A percentile compares a stretch with the other conserved stretches of the same genome.
These are phyloP conservation scores for Cicer judaicum DNA, from an alignment of 306 rosid species.

Conservation along the genomic window DNA sequence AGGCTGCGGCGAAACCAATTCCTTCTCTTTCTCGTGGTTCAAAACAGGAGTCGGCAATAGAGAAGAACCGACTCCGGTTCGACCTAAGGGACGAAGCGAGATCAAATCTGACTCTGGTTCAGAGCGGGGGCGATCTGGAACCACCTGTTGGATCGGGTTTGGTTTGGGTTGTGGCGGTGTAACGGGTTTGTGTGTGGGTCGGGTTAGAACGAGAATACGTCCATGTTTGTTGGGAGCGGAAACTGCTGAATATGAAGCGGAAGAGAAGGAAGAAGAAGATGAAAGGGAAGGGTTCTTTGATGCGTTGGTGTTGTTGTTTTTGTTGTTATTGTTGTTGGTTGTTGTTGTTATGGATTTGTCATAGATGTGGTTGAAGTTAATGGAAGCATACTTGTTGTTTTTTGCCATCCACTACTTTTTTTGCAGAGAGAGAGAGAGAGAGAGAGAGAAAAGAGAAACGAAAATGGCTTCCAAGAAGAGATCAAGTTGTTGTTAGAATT, in stretches of 20 bases:
- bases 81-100: slow-evolving; percentile 80
- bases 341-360: slow-evolving; percentile 53
- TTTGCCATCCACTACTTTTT: slow-evolving; percentile 77
- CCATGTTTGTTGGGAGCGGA: slow-evolving; percentile 79
- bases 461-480: slow-evolving; percentile 1
- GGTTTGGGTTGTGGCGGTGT: slow-evolving; percentile 1
- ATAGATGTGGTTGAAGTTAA: slow-evolving; percentile 83
- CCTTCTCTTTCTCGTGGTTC: slow-evolving; percentile 50
- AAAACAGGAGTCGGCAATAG: slow-evolving; percentile 39
- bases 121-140: slow-evolving; percentile 46
- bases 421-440: not conserved
- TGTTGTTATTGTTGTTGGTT: slow-evolving; percentile 25
- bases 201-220: slow-evolving; percentile 79
- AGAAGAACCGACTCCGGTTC: slow-evolving; percentile 53
- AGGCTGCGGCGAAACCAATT: slow-evolving; percentile 38
- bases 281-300: slow-evolving; percentile 50
- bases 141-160: slow-evolving; percentile 39
- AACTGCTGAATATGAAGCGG: slow-evolving; percentile 66
- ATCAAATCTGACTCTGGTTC: slow-evolving; percentile 55
- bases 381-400: slow-evolving; percentile 71
- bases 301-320: slow-evolving; percentile 22
- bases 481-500: not conserved
- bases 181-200: slow-evolving; percentile 61
- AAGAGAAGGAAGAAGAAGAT: slow-evolving; percentile 52
- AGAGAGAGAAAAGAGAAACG: not conserved